phyloP scores from a whole-genome alignment of 2,329 filamentous ascomycete species.

The Penicillium sp. region DNA sequence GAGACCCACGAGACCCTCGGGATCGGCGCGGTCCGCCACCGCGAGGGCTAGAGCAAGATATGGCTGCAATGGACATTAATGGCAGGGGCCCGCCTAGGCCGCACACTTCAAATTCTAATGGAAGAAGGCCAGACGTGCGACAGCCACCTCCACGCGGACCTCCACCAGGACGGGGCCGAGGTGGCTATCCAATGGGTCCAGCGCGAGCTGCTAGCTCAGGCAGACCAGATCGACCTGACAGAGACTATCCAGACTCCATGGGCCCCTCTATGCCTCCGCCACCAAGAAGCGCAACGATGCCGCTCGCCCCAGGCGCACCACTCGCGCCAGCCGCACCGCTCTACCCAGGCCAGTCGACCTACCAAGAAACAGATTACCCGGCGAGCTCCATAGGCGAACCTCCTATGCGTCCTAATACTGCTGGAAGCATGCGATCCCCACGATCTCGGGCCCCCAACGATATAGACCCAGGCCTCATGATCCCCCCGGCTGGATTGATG shows the following conservation, averaged over 20 bases:
- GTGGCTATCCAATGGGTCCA: slow-evolving; percentile 26
- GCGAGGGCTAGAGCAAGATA: slow-evolving; percentile 38
- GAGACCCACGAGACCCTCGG: slow-evolving; percentile 24
- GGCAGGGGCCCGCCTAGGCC: slow-evolving; percentile 35
- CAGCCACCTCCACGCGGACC: slow-evolving; percentile 28
- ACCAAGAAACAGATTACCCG: slow-evolving; percentile 32
- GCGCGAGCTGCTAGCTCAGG: slow-evolving; percentile 30
- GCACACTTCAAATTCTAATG: slow-evolving; percentile 41
- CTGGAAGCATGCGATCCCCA: slow-evolving; percentile 25
- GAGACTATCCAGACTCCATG: slow-evolving; percentile 30
- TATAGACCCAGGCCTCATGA: slow-evolving; percentile 21
- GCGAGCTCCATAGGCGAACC: slow-evolving; percentile 16
- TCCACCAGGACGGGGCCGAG: slow-evolving; percentile 24
- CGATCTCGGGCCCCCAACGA: slow-evolving; percentile 28
- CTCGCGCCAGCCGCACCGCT: background rate
- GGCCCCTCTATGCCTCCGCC: slow-evolving; percentile 32
- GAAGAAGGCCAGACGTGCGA: slow-evolving; percentile 32
- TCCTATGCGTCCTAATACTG: slow-evolving; percentile 29
- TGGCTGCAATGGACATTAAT: slow-evolving; percentile 43
- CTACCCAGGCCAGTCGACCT: slow-evolving; percentile 39
- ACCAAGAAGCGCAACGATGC: slow-evolving; percentile 42
- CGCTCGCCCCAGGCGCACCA: slow-evolving; percentile 23
- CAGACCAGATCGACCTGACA: slow-evolving; percentile 24
- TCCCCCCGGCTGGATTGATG: slow-evolving; percentile 16
- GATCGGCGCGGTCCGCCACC: slow-evolving; percentile 36